A percentile compares a stretch with the other conserved stretches of the same genome.
Evolutionary conservation across 495 filamentous ascomycete species (phyloP).

Genomic region (Penicillium samsonianum): DNA sequence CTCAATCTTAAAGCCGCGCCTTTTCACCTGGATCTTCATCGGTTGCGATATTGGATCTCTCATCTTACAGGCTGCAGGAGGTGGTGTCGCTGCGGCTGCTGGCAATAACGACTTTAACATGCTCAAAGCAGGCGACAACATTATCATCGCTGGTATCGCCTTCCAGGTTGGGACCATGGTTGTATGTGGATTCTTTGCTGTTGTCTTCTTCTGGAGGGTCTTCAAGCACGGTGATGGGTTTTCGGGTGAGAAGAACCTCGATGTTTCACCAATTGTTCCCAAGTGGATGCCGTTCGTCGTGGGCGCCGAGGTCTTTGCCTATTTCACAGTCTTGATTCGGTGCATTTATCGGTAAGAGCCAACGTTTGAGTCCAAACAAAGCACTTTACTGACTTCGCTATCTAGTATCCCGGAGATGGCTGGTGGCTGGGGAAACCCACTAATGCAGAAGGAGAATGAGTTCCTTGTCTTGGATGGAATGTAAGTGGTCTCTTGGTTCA

Average conservation of each 20-base stretch:
- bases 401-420: slow-evolving; percentile 61
- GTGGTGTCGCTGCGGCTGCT: slow-evolving; percentile 54
- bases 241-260: slow-evolving; percentile 32
- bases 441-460: slow-evolving; percentile 64
- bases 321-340: slow-evolving; percentile 60
- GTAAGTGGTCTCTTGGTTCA: slow-evolving; percentile 31
- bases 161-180: slow-evolving; percentile 67
- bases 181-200: slow-evolving; percentile 54
- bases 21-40: slow-evolving; percentile 70
- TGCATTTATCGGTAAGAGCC: slow-evolving; percentile 63
- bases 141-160: slow-evolving; percentile 71
- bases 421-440: slow-evolving; percentile 63
- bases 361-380: neutral
- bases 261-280: slow-evolving; percentile 24
- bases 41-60: slow-evolving; percentile 65
- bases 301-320: slow-evolving; percentile 55
- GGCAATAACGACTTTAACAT: slow-evolving; percentile 21
- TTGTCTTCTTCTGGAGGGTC: slow-evolving; percentile 52
- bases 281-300: slow-evolving; percentile 54
- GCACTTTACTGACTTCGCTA: neutral
- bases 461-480: slow-evolving; percentile 62
- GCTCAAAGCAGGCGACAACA: slow-evolving; percentile 52
- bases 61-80: slow-evolving; percentile 64
- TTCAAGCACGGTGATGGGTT: slow-evolving; percentile 35
- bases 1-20: slow-evolving; percentile 56